Evolutionary conservation across 2,329 filamentous ascomycete species (phyloP), one percentile per base, ranked within the genome.

Genomic region (Ilyonectria sp.): DNA sequence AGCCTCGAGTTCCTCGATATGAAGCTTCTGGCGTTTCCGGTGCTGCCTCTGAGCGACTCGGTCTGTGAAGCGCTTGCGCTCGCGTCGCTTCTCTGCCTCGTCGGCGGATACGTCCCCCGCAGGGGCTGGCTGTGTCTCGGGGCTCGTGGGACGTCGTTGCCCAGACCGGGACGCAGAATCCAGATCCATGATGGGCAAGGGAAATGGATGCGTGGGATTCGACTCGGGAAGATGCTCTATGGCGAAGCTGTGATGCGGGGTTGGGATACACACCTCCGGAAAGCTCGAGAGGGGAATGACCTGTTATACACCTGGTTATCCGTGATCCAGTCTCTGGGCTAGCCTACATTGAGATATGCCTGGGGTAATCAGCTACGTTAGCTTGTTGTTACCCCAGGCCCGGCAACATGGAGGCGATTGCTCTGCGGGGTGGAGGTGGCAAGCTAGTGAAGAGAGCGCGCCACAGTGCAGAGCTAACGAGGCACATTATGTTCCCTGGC

Each of bases 1-100:
- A 19, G 58, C 58, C 52, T 65, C 50, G 1, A 65, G 43, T 35
- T 55, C 58, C 15, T 65, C 63, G 4, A 65, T 65, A 35, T 65
- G 56, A 8, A 62, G 63, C 26, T 65, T 65, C 33, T 65, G 63
- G 3, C 63, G 58, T 17, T 65, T 65, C 10, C 63, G 50, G 53
- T 65, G 63, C 13, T 65, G 58, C 54, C 58, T 37, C 26, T 65
- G 63, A 6, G 63, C 63, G 29, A 56, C 49, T 2, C 63, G 49
- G 43, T 65, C 63, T 8, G 63, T 65, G 29, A 62, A 49, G 7
- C 63, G 63, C 26, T 65, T 65, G 29, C 60, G 61, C 26, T 44
- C 63, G 2, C 63, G 63, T 37, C 63, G 33, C 2, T 46, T 19
- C 50, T 44, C 43, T 9, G 37, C 37, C 11, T 40, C 37, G 37